Evolutionary conservation across 768 basidiomycete genomes (phyloP).

Genomic region (Leccinellum albellum): DNA sequence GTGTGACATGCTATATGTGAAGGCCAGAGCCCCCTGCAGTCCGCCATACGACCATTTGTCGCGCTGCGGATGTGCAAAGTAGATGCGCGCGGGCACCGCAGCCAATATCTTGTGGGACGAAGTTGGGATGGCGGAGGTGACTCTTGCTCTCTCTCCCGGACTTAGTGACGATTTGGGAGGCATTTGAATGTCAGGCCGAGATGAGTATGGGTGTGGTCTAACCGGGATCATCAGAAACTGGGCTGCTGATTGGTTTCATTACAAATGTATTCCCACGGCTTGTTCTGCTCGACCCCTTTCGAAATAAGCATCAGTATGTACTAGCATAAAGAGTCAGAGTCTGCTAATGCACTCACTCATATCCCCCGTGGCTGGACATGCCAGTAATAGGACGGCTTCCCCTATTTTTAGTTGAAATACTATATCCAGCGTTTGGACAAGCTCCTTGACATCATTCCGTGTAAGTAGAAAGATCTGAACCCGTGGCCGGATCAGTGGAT

Average conservation of each 20-base stretch:
- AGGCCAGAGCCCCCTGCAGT: conserved; percentile 78
- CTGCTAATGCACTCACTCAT: too few species aligned
- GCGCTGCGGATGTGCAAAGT: conserved; percentile 80
- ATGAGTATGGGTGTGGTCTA: neutral
- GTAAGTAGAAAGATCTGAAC: too few species aligned
- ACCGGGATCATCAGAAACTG: neutral
- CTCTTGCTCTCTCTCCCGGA: conserved; percentile 70
- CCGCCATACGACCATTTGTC: conserved; percentile 84
- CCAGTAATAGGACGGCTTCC: too few species aligned
- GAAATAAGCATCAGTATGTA: too few species aligned
- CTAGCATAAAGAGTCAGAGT: too few species aligned
- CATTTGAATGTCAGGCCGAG: conserved; percentile 42
- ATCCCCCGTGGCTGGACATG: too few species aligned
- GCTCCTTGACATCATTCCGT: too few species aligned
- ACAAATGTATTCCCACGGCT: too few species aligned
- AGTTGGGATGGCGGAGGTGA: conserved; percentile 59
- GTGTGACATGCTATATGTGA: conserved; percentile 57
- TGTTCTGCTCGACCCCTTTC: too few species aligned
- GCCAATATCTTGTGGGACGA: conserved; percentile 68
- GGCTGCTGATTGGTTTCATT: neutral
- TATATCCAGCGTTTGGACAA: too few species aligned
- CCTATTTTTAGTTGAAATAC: too few species aligned
- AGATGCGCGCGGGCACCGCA: conserved; percentile 84
- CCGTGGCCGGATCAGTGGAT: too few species aligned
- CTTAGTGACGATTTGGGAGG: conserved; percentile 62